Conservation (phyloP, 2,329 filamentous ascomycete genomes). For the Penicillium polonicum region DNA sequence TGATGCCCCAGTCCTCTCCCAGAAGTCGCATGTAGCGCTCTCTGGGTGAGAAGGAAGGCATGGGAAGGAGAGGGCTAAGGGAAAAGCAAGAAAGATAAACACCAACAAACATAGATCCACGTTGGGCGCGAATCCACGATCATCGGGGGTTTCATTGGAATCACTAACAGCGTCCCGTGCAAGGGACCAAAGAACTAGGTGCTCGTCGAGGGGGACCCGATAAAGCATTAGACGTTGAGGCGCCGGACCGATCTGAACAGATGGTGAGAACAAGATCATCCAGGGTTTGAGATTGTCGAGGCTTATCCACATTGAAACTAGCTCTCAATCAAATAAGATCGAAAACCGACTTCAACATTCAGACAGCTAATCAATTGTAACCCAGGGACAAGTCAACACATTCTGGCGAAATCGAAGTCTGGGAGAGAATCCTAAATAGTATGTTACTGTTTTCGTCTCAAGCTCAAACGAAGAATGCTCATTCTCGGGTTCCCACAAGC, state of each 20-base stretch:
- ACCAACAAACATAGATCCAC: conserved; percentile 15
- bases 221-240: background rate
- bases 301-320: background rate
- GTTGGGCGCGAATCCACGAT: conserved; percentile 9
- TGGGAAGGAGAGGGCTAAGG: conserved; percentile 10
- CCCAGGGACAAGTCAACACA: background rate
- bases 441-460: conserved; percentile 1
- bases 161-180: conserved; percentile 6
- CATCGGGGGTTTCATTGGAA: conserved; percentile 11
- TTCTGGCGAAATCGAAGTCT: background rate
- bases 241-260: background rate
- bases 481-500: background rate
- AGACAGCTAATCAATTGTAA: background rate
- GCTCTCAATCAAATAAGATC: background rate
- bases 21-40: conserved; percentile 38
- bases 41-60: conserved; percentile 38
- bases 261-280: background rate
- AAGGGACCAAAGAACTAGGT: conserved; percentile 1
- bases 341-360: background rate
- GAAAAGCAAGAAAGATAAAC: conserved; percentile 19
- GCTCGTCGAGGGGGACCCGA: background rate
- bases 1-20: conserved; percentile 30
- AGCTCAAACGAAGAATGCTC: background rate
- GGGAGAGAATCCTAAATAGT: conserved; percentile 5
- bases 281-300: background rate